Evolutionary conservation across 2,329 filamentous ascomycete genomes (phyloP).

Genomic region (Aspergillus neoniger): DNA sequence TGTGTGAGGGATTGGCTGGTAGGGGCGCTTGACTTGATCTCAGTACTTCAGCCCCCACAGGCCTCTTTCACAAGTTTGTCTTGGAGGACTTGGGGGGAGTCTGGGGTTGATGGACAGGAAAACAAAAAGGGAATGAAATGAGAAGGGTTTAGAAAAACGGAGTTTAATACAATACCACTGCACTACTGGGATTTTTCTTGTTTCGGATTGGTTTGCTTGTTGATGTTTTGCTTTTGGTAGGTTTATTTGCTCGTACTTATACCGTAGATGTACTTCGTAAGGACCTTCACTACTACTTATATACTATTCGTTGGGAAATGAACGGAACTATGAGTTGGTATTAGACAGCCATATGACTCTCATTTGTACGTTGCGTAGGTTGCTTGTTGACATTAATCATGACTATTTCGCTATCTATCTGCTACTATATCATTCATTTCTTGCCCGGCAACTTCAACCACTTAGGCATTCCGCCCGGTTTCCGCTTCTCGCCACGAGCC

Average conservation of each 20-base stretch:
- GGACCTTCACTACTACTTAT: no score
- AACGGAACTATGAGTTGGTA: no score
- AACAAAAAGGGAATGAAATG: not conserved
- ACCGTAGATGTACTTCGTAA: no score
- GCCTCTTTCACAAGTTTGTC: no score
- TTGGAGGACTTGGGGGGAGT: no score
- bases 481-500: constrained; percentile 35
- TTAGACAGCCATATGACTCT: no score
- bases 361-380: no score
- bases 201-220: not conserved
- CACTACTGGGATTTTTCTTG: constrained; percentile 4
- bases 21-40: no score
- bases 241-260: no score
- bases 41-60: no score
- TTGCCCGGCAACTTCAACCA: constrained; percentile 73
- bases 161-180: constrained; percentile 23
- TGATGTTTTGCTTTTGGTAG: not conserved
- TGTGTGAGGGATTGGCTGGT: no score
- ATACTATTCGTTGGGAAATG: no score
- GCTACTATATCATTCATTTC: constrained; percentile 56
- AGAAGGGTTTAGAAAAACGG: constrained; percentile 10
- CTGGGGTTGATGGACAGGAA: not conserved
- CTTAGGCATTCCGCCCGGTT: constrained; percentile 58
- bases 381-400: not conserved
- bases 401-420: not conserved